Evolutionary conservation across 805 yeast species (phyloP), one percentile per base, ranked within the genome.

Genomic region (Maudiozyma bulderi): DNA sequence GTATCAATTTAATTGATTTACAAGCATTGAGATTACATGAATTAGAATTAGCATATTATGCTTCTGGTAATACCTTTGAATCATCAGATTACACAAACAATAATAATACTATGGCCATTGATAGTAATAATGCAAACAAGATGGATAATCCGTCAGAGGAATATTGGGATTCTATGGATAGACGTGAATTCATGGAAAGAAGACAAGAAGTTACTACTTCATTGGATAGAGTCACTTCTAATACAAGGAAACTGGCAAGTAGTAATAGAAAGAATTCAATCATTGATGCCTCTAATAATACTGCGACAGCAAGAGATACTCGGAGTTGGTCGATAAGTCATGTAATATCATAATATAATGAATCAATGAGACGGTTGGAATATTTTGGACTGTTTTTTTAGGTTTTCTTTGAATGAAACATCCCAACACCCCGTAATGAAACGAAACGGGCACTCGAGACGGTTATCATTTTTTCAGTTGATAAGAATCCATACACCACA

Each of bases 1-100:
- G 69, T n/a, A 52, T 62, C n/a, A 58, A 57, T 42, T 41, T 65
- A 30, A 60, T 65, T 28, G 69, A 65, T 51, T 49, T 64, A 15
- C 65, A 64, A 39, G 65, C 67, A 6, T 50, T 64, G 40, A 53
- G 55, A 42, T 43, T 64, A 34, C 53, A 57, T 14, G 66, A 64
- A 44, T 20, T 59, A 46, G 68, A 62, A 45, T 40, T 44, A 10
- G 58, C 54, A 34, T 56, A 57, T 45, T 57, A 59, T 38, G 11
- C 33, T 1, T 28, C 42, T 11, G 37, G 37, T 10, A 26, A 39
- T 8, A 15, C 42, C 9, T 6, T 11, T 26, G 42, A 28, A 4
- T n/a, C 42, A 49, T n/a, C 38, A 13, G 38, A 35, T 35, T 35
- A 35, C 14, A n/a, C 28, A 15, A 38, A 38, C 29, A 41, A 10